phyloP scores from a whole-genome alignment of 2,329 filamentous ascomycete species.

The Amylocarpus encephaloides region DNA sequence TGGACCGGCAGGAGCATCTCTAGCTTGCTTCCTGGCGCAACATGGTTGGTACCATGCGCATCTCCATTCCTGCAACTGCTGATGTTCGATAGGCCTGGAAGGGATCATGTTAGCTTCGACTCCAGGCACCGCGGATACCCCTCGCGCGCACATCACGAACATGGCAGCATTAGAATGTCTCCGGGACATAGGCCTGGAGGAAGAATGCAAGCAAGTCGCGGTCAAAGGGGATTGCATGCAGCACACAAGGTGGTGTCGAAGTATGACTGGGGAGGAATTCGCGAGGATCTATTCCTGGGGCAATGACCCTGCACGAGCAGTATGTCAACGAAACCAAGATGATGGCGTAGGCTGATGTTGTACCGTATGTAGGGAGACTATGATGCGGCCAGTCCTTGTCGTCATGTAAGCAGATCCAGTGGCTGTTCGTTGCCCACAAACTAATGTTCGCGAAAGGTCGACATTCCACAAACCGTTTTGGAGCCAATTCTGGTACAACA shows the following conservation, averaged over 20 bases:
- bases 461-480: constrained; percentile 43
- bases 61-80: too few species aligned
- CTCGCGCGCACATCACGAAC: constrained; percentile 55
- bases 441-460: constrained; percentile 20
- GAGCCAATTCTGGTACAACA: constrained; percentile 41
- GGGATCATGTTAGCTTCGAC: constrained; percentile 48
- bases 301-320: constrained; percentile 39
- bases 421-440: neutral
- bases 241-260: constrained; percentile 47
- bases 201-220: constrained; percentile 34
- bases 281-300: constrained; percentile 46
- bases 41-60: constrained; percentile 34
- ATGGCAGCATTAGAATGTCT: constrained; percentile 49
- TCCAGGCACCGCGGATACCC: constrained; percentile 47
- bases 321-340: constrained; percentile 17
- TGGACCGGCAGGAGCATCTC: constrained; percentile 47
- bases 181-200: constrained; percentile 45
- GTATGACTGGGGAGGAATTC: constrained; percentile 47
- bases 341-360: neutral
- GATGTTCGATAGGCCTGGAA: constrained; percentile 38
- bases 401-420: constrained; percentile 17
- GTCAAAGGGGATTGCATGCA: constrained; percentile 38
- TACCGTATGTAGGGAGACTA: constrained; percentile 35
- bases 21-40: constrained; percentile 47
- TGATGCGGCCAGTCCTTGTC: constrained; percentile 38